Conservation (phyloP, 306 rosid genomes). For the Rosa lucieae region DNA sequence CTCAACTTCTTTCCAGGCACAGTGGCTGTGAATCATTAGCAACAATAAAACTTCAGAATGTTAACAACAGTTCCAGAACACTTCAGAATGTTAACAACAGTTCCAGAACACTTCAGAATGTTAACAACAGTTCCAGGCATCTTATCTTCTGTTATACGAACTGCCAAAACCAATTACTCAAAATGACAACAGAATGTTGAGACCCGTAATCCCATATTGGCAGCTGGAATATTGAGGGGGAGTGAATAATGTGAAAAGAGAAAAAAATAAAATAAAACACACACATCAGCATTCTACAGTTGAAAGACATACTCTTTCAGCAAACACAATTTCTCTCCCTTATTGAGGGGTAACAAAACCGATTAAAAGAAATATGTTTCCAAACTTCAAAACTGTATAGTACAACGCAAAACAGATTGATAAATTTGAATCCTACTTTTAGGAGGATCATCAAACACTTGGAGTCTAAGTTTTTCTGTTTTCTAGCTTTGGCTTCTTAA, state of each 20-base stretch:
- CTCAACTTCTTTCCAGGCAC: constrained; percentile 71
- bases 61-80: not conserved
- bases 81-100: not conserved
- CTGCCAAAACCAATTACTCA: not conserved
- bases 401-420: not conserved
- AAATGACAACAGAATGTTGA: not conserved
- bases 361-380: not conserved
- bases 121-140: not conserved
- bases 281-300: not conserved
- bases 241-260: not conserved
- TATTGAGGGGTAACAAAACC: not conserved
- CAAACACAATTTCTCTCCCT: not conserved
- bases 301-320: not conserved
- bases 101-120: not conserved
- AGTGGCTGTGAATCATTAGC: constrained; percentile 38
- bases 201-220: not conserved
- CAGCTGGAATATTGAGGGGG: not conserved
- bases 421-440: not conserved
- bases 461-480: not conserved
- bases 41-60: constrained; percentile 11
- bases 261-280: not conserved
- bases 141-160: not conserved
- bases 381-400: not conserved
- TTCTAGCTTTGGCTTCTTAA: not conserved
- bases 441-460: not conserved